Evolutionary conservation across 257 asterid genomes (phyloP).

Genomic region (Penstemon barbatus): DNA sequence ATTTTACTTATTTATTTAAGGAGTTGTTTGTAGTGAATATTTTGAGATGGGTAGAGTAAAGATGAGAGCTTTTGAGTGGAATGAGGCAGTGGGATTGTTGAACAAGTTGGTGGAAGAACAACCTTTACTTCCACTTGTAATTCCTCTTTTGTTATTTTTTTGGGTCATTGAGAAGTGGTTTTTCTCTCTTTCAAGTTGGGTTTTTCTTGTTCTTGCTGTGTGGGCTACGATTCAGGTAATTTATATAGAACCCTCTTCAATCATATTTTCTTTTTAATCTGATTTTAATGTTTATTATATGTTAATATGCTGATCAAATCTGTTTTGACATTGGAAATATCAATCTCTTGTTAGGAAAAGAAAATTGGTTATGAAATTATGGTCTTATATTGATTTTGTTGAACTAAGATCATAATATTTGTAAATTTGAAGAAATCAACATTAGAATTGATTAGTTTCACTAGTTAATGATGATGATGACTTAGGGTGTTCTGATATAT

Average conservation of each 20-base stretch:
- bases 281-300: background rate
- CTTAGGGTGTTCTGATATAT: background rate
- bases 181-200: slow-evolving; percentile 85
- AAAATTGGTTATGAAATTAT: background rate
- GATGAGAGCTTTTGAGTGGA: slow-evolving; percentile 50
- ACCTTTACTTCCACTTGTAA: slow-evolving; percentile 63
- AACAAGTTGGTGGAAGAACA: slow-evolving; percentile 60
- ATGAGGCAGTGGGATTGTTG: slow-evolving; percentile 49
- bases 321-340: background rate
- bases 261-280: background rate
- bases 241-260: background rate
- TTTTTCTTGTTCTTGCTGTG: slow-evolving; percentile 76
- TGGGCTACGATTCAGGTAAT: slow-evolving; percentile 87
- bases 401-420: background rate
- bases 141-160: slow-evolving; percentile 59
- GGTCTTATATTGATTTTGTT: background rate
- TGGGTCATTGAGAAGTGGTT: slow-evolving; percentile 91
- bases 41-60: slow-evolving; percentile 55
- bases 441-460: background rate
- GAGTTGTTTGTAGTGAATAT: background rate
- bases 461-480: background rate
- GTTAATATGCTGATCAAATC: background rate
- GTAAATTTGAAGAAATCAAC: slow-evolving; percentile 12
- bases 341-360: background rate
- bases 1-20: background rate